These are phyloP conservation scores for Suillus luteus DNA, from an alignment of 768 basidiomycete species.

Conservation along the genomic window DNA sequence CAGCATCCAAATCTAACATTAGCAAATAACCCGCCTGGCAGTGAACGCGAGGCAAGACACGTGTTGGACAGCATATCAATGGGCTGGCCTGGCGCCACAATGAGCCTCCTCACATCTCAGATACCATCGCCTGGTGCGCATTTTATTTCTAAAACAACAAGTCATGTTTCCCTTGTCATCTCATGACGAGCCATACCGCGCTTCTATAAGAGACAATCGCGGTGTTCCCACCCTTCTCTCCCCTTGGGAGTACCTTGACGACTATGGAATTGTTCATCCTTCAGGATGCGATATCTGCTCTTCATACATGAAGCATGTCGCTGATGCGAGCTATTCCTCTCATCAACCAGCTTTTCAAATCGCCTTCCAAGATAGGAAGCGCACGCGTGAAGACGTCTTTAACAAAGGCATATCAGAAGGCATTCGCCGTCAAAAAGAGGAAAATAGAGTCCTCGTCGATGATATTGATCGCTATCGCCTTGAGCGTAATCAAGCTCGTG, in stretches of 20 bases:
- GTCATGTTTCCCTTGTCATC: constrained; percentile 36
- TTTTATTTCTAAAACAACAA: constrained; percentile 14
- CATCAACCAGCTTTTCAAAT: constrained; percentile 41
- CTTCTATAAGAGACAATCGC: constrained; percentile 30
- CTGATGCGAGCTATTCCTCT: constrained; percentile 40
- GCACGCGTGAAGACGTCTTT: constrained; percentile 39
- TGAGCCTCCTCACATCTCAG: constrained; percentile 19
- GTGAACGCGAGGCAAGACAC: constrained; percentile 31
- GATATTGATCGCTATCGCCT: constrained; percentile 35
- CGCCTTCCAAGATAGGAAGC: constrained; percentile 42
- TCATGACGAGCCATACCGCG: constrained; percentile 35
- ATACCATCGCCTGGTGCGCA: constrained; percentile 27
- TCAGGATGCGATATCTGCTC: constrained; percentile 41
- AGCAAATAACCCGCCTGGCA: constrained; percentile 31
- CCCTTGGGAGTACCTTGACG: constrained; percentile 42
- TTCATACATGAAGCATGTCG: constrained; percentile 43
- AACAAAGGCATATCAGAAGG: constrained; percentile 44
- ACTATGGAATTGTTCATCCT: constrained; percentile 42
- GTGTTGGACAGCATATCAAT: constrained; percentile 34
- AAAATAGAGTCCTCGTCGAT: constrained; percentile 38
- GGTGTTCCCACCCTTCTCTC: constrained; percentile 36
- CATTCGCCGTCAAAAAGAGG: constrained; percentile 41
- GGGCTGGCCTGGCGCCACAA: constrained; percentile 11
- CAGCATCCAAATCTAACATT: constrained; percentile 24
- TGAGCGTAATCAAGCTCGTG: constrained; percentile 40